Evolutionary conservation across 441 rosid genomes (phyloP).

Genomic region (Syzygium malaccense): DNA sequence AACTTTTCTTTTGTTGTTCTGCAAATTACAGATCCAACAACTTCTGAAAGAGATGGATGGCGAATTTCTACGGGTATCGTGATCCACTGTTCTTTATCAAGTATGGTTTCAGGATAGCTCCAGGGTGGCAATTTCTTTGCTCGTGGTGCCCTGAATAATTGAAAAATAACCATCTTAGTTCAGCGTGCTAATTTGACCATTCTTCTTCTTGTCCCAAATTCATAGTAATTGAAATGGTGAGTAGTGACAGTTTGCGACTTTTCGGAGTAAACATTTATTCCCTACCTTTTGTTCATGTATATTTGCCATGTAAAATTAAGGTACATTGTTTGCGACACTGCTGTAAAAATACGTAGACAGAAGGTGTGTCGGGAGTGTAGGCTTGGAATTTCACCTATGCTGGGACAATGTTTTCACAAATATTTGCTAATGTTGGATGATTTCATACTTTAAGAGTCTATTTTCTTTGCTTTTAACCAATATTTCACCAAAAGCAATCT

Average conservation of each 20-base stretch:
- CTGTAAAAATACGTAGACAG: background rate
- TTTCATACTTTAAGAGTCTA: background rate
- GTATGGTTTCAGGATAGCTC: no score
- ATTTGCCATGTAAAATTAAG: background rate
- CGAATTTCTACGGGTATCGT: constrained; percentile 68
- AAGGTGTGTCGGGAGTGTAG: background rate
- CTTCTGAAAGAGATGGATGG: constrained; percentile 68
- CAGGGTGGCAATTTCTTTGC: no score
- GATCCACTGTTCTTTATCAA: background rate
- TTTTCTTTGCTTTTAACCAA: background rate
- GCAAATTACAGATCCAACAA: constrained; percentile 42
- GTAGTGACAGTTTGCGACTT: background rate
- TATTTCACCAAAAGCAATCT: background rate
- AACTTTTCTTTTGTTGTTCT: background rate
- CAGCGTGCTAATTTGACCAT: no score
- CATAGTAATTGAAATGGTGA: no score
- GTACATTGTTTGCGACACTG: background rate
- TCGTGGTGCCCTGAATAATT: no score
- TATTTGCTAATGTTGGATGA: background rate
- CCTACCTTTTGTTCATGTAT: background rate
- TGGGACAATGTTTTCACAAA: background rate
- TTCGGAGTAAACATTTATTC: background rate
- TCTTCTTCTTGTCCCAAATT: no score
- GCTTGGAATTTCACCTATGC: background rate
- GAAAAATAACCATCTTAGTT: no score